Evolutionary conservation across 1,284 basidiomycete genomes (phyloP), one percentile per base, ranked within the genome.

Genomic region (Ustilago hordei): DNA sequence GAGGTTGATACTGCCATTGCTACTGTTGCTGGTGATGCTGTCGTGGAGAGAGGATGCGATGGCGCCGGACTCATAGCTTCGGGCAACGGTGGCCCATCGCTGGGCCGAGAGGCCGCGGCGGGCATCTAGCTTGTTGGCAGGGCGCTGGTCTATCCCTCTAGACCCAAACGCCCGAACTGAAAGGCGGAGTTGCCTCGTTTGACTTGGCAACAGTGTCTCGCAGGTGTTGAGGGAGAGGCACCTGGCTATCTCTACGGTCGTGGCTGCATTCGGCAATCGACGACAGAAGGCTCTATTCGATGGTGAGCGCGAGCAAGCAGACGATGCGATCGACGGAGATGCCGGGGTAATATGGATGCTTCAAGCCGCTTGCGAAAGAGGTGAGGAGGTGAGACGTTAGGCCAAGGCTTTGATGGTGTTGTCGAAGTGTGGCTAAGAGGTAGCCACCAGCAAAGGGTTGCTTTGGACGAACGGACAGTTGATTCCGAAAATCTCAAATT

Each of bases 51-150:
- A 47, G 60, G 28, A 47, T 45, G 13, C 11, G 57, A 12, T 50
- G 60, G 38, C 15, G 58, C 5, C 41, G 61, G 17, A 34, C 56
- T 54, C n/a, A 15, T 15, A 8, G 54, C 50, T 57, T 61, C 58
- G 39, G 58, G 57, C 55, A 56, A 62, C 43, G 73, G 50, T 31
- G 74, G 64, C 69, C 74, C 74, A 68, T 71, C 69, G 65, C 65
- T 65, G 65, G 74, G 68, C 69, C 70, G 45, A n/a, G 65, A 38
- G 65, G 70, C 69, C 74, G 60, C 74, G 64, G 69, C 60, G 65
- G 74, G 74, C 74, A 76, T 76, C 53, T 50, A 41, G 53, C 23
- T 1, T 31, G 19, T 41, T 8, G 32, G 39, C 23, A 34, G 38
- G 54, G 52, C 39, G 43, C 58, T 19, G 47, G 48, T 34, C 43